Conservation (phyloP, 768 basidiomycete species). For the Lanmaoa pseudosensibilis region DNA sequence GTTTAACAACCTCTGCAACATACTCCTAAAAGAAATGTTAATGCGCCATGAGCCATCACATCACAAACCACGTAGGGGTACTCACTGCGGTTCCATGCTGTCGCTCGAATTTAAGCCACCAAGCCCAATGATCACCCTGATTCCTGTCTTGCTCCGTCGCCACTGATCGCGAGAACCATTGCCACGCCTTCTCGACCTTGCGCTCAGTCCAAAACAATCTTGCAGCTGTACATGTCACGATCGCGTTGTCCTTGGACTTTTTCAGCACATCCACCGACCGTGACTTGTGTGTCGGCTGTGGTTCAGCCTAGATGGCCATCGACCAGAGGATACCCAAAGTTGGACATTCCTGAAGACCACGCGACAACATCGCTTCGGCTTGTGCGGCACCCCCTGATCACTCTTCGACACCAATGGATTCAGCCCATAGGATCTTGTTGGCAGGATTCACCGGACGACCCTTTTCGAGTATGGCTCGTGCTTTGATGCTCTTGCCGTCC, state of each 20-base stretch:
- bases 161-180: conserved; percentile 89
- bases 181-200: conserved; percentile 91
- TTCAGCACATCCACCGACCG: conserved; percentile 91
- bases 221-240: conserved; percentile 89
- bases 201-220: conserved; percentile 93
- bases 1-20: conserved; percentile 67
- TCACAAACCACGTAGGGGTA: conserved; percentile 2
- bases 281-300: conserved; percentile 84
- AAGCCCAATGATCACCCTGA: conserved; percentile 90
- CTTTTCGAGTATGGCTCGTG: conserved; percentile 87
- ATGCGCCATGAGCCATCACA: neutral
- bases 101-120: conserved; percentile 96
- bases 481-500: conserved; percentile 91
- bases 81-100: conserved; percentile 82
- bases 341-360: conserved; percentile 91
- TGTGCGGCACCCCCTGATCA: conserved; percentile 77
- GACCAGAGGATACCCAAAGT: conserved; percentile 88
- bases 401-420: conserved; percentile 89
- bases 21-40: conserved; percentile 44
- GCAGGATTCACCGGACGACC: conserved; percentile 83
- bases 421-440: conserved; percentile 86
- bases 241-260: conserved; percentile 83
- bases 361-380: conserved; percentile 83
- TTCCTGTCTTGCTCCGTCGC: conserved; percentile 54
- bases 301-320: conserved; percentile 89